phyloP scores from a whole-genome alignment of 148 eudicot species.

The Amaranthus cruentus region DNA sequence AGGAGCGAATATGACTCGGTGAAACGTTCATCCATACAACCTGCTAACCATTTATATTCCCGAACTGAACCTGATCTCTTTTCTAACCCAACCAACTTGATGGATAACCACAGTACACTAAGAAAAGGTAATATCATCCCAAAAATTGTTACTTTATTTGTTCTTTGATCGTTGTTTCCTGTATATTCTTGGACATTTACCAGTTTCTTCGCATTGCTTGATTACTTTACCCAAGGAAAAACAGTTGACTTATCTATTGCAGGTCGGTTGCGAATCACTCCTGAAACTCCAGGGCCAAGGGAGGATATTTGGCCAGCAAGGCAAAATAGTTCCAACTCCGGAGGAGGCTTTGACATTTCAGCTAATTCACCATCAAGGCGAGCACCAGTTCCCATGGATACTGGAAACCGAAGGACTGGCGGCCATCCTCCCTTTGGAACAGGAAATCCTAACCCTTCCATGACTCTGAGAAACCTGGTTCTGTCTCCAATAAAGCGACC shows the following conservation, averaged over 20 bases:
- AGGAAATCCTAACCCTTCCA: conserved; percentile 68
- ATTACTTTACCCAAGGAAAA: conserved; percentile 37
- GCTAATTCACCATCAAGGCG: conserved; percentile 59
- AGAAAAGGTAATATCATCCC: conserved; percentile 56
- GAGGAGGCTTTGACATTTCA: conserved; percentile 61
- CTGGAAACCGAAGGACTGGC: conserved; percentile 55
- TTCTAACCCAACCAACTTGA: conserved; percentile 58
- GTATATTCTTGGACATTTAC: too few species aligned
- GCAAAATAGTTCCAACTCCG: conserved; percentile 63
- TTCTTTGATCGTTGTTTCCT: neutral
- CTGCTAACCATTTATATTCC: conserved; percentile 64
- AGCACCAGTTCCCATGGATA: conserved; percentile 38
- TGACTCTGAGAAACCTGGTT: conserved; percentile 69
- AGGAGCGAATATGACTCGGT: conserved; percentile 75
- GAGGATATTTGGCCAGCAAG: conserved; percentile 82
- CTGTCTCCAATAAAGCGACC: conserved; percentile 89
- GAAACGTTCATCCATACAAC: conserved; percentile 81
- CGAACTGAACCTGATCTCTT: conserved; percentile 73
- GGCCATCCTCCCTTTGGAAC: conserved; percentile 45
- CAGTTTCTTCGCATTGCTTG: too few species aligned
- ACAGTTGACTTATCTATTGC: conserved; percentile 75
- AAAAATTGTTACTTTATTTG: neutral
- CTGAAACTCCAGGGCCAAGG: conserved; percentile 92
- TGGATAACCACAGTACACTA: conserved; percentile 67
- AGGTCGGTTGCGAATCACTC: conserved; percentile 83